Percentiles rank a stretch among this genome's conserved stretches.
These are phyloP conservation scores for Flaveria floridana DNA, from an alignment of 140 eudicot species.

Conservation along the genomic window DNA sequence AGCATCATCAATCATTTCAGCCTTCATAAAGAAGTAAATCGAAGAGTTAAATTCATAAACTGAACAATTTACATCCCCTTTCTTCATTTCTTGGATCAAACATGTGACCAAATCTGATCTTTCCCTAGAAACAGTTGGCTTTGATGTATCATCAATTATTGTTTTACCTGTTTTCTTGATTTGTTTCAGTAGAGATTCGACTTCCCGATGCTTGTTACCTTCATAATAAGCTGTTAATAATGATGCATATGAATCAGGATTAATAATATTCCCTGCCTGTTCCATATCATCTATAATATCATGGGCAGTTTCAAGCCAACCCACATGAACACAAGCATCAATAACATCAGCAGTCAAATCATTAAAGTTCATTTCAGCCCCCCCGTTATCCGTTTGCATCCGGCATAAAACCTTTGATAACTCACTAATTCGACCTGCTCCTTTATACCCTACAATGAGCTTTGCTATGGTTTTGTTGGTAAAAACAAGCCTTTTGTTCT, in stretches of 20 bases:
- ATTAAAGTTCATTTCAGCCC: conserved; percentile 31
- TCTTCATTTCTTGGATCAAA: conserved; percentile 44
- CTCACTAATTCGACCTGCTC: conserved; percentile 47
- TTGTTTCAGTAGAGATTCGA: conserved; percentile 51
- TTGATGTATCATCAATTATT: conserved; percentile 16
- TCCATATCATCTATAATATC: conserved; percentile 80
- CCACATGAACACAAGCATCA: conserved; percentile 67
- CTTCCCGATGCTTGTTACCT: conserved; percentile 64
- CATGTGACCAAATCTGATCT: conserved; percentile 45
- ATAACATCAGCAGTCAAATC: conserved; percentile 50
- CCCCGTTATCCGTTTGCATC: conserved; percentile 36
- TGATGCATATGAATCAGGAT: conserved; percentile 37
- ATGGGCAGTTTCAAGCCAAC: conserved; percentile 89
- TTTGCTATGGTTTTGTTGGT: conserved; percentile 63
- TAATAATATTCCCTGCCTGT: conserved; percentile 35
- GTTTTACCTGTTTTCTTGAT: conserved; percentile 45
- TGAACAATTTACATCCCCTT: conserved; percentile 33
- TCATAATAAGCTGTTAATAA: conserved; percentile 55
- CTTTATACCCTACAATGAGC: conserved; percentile 53
- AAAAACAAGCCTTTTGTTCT: conserved; percentile 50
- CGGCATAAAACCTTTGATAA: conserved; percentile 53
- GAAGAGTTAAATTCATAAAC: conserved; percentile 63
- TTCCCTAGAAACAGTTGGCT: conserved; percentile 7
- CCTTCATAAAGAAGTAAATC: conserved; percentile 80
- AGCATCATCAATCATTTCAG: conserved; percentile 85